These are phyloP conservation scores for Talaromyces wortmannii DNA, from an alignment of 495 filamentous ascomycete genomes.

Conservation along the genomic window DNA sequence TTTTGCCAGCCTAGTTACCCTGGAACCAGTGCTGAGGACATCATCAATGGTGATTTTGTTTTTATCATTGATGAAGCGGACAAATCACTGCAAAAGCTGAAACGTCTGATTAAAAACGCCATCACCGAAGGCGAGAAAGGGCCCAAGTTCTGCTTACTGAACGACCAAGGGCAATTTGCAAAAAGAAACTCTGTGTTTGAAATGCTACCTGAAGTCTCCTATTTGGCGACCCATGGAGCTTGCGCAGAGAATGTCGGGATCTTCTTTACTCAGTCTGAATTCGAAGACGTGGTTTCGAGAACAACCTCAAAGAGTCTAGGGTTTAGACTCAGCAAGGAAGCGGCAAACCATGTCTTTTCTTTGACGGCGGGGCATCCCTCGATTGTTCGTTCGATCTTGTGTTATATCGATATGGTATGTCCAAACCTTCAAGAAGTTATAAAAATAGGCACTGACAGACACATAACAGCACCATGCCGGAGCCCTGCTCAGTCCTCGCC, in stretches of 20 bases:
- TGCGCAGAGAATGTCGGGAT: neutral
- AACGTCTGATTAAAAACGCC: neutral
- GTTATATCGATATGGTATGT: slow-evolving; percentile 1
- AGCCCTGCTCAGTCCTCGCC: neutral
- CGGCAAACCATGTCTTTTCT: neutral
- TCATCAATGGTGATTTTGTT: neutral
- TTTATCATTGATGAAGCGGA: slow-evolving; percentile 1
- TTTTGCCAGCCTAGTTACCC: neutral
- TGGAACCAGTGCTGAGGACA: neutral
- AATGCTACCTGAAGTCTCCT: neutral
- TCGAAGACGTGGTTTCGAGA: neutral
- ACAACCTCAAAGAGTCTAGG: neutral
- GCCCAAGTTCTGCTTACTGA: neutral
- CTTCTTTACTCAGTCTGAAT: neutral
- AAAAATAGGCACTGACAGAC: neutral
- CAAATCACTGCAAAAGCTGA: neutral
- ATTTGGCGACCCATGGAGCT: neutral
- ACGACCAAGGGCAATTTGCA: neutral
- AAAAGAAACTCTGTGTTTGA: neutral
- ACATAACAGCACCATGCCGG: neutral
- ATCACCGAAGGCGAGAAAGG: neutral
- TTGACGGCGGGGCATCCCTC: neutral
- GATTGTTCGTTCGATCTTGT: neutral
- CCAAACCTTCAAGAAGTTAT: neutral
- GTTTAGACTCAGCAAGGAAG: neutral